Evolutionary conservation across 2,329 filamentous ascomycete genomes (phyloP).

Genomic region (Phialophora tarda): DNA sequence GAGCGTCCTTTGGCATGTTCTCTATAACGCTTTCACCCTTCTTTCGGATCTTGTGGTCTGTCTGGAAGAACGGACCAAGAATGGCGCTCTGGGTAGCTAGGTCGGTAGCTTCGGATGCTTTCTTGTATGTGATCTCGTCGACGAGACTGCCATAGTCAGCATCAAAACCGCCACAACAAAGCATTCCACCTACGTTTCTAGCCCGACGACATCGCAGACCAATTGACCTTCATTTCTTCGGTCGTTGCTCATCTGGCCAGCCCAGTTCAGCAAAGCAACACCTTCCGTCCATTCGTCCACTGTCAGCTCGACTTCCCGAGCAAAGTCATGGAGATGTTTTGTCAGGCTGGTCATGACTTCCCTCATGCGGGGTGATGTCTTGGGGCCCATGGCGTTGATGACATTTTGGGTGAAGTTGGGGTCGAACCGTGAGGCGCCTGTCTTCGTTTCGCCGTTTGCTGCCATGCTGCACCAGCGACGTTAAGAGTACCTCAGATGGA

Average conservation of each 20-base stretch:
- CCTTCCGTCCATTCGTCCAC: conserved; percentile 65
- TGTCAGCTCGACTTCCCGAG: conserved; percentile 63
- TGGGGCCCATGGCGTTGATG: conserved; percentile 74
- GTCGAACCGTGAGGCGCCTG: conserved; percentile 45
- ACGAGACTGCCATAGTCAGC: conserved; percentile 58
- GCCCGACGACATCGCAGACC: conserved; percentile 63
- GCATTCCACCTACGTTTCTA: conserved; percentile 57
- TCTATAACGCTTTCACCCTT: conserved; percentile 71
- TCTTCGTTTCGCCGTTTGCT: conserved; percentile 26
- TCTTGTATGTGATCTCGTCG: conserved; percentile 78
- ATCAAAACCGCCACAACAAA: background rate
- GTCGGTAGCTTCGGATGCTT: conserved; percentile 59
- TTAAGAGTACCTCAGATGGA: background rate
- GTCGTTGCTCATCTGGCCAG: conserved; percentile 66
- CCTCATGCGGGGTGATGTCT: conserved; percentile 69
- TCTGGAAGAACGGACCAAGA: conserved; percentile 82
- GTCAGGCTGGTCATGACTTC: conserved; percentile 63
- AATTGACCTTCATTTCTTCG: conserved; percentile 69
- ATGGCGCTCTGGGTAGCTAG: conserved; percentile 76
- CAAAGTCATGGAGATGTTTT: conserved; percentile 64
- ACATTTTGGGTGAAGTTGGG: conserved; percentile 69
- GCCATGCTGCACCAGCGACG: background rate
- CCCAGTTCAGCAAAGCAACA: conserved; percentile 65
- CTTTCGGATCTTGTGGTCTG: conserved; percentile 70
- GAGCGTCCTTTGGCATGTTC: conserved; percentile 55